These are phyloP conservation scores for Schwanniomyces occidentalis DNA, from an alignment of 805 yeast genomes.

Conservation along the genomic window DNA sequence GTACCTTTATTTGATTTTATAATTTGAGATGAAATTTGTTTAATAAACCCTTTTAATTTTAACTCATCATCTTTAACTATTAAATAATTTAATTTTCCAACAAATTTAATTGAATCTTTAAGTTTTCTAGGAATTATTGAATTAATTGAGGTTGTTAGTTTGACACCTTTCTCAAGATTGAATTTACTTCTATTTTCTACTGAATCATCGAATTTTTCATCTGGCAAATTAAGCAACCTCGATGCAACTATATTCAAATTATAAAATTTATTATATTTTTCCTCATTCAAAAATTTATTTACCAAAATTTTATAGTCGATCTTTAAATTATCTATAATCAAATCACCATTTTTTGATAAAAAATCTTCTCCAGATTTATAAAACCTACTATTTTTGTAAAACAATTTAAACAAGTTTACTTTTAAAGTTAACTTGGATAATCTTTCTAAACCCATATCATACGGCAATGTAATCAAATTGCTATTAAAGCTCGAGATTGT, in stretches of 20 bases:
- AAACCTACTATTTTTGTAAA: slow-evolving; percentile 8
- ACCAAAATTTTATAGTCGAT: slow-evolving; percentile 10
- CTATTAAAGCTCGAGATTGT: slow-evolving; percentile 11
- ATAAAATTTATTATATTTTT: slow-evolving; percentile 6
- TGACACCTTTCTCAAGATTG: slow-evolving; percentile 5
- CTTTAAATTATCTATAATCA: slow-evolving; percentile 9
- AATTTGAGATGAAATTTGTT: slow-evolving; percentile 4
- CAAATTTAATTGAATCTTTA: slow-evolving; percentile 9
- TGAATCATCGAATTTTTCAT: slow-evolving; percentile 1
- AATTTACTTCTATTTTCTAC: slow-evolving; percentile 5
- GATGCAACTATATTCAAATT: slow-evolving; percentile 9
- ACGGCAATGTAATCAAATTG: slow-evolving; percentile 8
- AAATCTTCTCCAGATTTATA: neutral
- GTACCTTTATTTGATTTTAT: slow-evolving; percentile 3
- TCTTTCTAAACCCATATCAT: slow-evolving; percentile 19
- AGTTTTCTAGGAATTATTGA: slow-evolving; percentile 10
- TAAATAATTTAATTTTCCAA: slow-evolving; percentile 8
- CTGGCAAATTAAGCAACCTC: slow-evolving; percentile 5
- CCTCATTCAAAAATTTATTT: slow-evolving; percentile 6
- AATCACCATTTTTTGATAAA: slow-evolving; percentile 6
- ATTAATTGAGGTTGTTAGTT: slow-evolving; percentile 6
- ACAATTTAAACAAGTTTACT: slow-evolving; percentile 10
- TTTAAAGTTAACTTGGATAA: slow-evolving; percentile 14
- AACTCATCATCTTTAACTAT: slow-evolving; percentile 7
- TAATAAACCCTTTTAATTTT: slow-evolving; percentile 6